Conservation (phyloP, 2,329 filamentous ascomycete species). For the Lachnellula subtilissima region DNA sequence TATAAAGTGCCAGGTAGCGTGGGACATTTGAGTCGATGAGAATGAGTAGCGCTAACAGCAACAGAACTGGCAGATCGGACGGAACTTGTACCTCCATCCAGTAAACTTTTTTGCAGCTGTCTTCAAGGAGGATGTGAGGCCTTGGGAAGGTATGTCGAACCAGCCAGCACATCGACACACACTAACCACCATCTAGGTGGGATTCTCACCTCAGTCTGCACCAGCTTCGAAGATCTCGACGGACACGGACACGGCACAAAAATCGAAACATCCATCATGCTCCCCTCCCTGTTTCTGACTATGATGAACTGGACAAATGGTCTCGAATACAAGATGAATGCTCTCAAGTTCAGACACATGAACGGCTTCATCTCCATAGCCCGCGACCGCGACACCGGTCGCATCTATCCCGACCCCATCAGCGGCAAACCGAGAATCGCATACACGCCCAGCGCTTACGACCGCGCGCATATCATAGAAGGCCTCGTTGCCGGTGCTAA, state of each 20-base stretch:
- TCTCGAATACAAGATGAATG: conserved; percentile 66
- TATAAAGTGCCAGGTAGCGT: too few species aligned
- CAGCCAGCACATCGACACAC: background rate
- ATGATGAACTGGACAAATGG: conserved; percentile 63
- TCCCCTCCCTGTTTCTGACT: conserved; percentile 60
- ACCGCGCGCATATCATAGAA: conserved; percentile 66
- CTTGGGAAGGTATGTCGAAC: conserved; percentile 49
- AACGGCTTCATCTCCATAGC: conserved; percentile 68
- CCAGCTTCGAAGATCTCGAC: conserved; percentile 76
- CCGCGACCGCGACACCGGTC: conserved; percentile 71
- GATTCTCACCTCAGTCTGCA: conserved; percentile 74
- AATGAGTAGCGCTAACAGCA: conserved; percentile 4
- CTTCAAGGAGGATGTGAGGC: conserved; percentile 66
- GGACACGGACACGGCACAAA: conserved; percentile 76
- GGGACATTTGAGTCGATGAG: too few species aligned
- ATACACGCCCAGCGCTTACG: conserved; percentile 68
- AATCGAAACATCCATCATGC: conserved; percentile 71
- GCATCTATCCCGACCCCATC: conserved; percentile 65
- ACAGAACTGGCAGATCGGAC: conserved; percentile 72
- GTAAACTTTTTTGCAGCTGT: conserved; percentile 54
- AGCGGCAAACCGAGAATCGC: conserved; percentile 61
- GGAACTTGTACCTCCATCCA: conserved; percentile 78
- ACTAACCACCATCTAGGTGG: conserved; percentile 37
- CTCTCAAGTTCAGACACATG: conserved; percentile 64
- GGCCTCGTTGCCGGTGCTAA: conserved; percentile 69